A percentile compares a stretch with the other conserved stretches of the same genome.
Conservation (phyloP, 805 yeast genomes). For the Monosporozyma solicola region DNA sequence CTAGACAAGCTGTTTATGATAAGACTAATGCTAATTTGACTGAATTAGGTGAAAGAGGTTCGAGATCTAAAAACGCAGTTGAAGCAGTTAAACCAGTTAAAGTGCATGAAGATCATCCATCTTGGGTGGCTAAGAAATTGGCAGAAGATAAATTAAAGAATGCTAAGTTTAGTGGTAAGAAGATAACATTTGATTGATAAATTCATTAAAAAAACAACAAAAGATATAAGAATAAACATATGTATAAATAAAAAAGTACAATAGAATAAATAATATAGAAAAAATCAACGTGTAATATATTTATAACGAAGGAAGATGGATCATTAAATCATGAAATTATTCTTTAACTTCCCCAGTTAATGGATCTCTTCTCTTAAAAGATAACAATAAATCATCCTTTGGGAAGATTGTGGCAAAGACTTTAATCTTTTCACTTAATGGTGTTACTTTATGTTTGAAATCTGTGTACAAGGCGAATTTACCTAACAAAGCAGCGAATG, state of each 20-base stretch:
- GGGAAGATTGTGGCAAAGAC: conserved; percentile 99
- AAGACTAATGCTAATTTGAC: conserved; percentile 9
- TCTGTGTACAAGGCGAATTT: conserved; percentile 77
- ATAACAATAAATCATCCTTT: conserved; percentile 79
- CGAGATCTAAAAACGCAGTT: conserved; percentile 7
- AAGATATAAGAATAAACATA: not conserved
- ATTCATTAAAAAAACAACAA: not conserved
- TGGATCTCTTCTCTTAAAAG: conserved; percentile 60
- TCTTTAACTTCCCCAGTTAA: conserved; percentile 27
- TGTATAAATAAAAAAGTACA: not conserved
- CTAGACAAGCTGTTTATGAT: conserved; percentile 35
- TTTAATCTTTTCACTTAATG: conserved; percentile 79
- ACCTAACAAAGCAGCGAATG: conserved; percentile 84
- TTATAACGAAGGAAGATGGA: not conserved
- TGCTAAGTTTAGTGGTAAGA: conserved; percentile 74
- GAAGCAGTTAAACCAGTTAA: conserved; percentile 4
- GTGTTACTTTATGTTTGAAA: conserved; percentile 75
- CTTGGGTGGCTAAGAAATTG: conserved; percentile 87
- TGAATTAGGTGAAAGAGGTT: conserved; percentile 7
- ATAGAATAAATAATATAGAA: not conserved
- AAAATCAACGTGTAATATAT: not conserved
- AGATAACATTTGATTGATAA: conserved; percentile 67
- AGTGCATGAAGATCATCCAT: conserved; percentile 57
- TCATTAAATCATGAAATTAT: conserved; percentile 4
- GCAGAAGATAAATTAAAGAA: conserved; percentile 59